Evolutionary conservation across 352 stramenopile genomes (phyloP), one percentile per base, ranked within the genome.

Genomic region (Globisporangium polare): DNA sequence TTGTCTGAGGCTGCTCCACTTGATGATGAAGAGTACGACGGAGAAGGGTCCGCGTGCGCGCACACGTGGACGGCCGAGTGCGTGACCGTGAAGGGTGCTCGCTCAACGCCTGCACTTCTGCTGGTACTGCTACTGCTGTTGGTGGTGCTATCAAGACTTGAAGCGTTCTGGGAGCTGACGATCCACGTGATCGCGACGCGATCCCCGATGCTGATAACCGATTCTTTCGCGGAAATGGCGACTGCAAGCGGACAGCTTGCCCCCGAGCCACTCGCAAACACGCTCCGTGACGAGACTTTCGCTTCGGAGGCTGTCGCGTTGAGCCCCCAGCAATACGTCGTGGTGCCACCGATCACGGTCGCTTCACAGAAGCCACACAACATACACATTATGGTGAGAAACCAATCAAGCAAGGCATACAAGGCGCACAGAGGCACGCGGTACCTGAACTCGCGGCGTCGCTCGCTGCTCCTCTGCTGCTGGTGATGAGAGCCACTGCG

Each of bases 301-400:
- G 61, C 53, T 13, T 20, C 66, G 12, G 61, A 55, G 9, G 66
- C 41, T 22, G 58, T 60, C 6, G 58, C 66, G 45, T 55, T 33
- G 13, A 77, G 56, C 3, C 43, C 60, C 71, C 71, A 81, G 53
- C 73, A 81, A 47, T 74, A 78, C 9, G 73, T 81, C 33, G 73
- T 76, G 26, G 50, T 17, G 41, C 69, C 70, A 17, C 78, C 67
- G 33, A 39, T 3, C 33, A 39, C 33, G 33, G 12, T 39, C 15
- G 33, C 33, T 39, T 24, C 12, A 39, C 8, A 31, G 29, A 18
- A 55, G 53, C 8, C 18, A 51, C 59, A 18, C 18, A 60, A 29
- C 18, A 57, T n/a, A 13, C 49, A 18, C 7, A 18, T 41, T 39
- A 39, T 39, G 33, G 17, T 37, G 47, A 35, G 46, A 31, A 33